These are phyloP conservation scores for Rubroshorea leprosula DNA, from an alignment of 345 rosid species.

Conservation along the genomic window DNA sequence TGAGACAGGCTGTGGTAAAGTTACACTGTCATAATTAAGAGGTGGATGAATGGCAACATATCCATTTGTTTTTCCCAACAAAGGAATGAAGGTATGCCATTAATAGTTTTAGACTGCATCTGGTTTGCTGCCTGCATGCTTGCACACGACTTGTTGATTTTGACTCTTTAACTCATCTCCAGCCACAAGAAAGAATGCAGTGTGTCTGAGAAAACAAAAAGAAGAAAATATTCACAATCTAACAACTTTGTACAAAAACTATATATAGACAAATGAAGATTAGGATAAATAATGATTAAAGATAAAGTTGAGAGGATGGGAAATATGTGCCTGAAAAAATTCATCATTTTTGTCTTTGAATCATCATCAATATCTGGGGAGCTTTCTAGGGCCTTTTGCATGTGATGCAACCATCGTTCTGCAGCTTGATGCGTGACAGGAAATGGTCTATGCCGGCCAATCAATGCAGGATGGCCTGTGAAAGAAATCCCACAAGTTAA, in stretches of 20 bases:
- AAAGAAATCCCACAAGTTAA: neutral
- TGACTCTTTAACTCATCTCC: slow-evolving; percentile 78
- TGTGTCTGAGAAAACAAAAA: slow-evolving; percentile 49
- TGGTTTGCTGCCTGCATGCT: slow-evolving; percentile 37
- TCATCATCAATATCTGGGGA: slow-evolving; percentile 58
- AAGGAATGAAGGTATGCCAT: neutral
- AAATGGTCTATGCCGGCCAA: slow-evolving; percentile 82
- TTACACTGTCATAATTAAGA: neutral
- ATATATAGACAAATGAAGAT: too few relatives aligned
- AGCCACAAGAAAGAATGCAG: slow-evolving; percentile 90
- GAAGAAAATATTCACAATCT: neutral
- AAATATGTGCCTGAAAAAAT: slow-evolving; percentile 75
- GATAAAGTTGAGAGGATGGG: neutral
- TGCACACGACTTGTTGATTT: slow-evolving; percentile 41
- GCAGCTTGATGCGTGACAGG: slow-evolving; percentile 83
- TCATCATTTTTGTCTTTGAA: slow-evolving; percentile 72
- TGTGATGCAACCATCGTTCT: slow-evolving; percentile 80
- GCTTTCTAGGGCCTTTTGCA: slow-evolving; percentile 73
- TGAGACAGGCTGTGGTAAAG: slow-evolving; percentile 3
- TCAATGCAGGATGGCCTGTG: slow-evolving; percentile 84
- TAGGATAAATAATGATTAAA: too few relatives aligned
- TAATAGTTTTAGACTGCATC: slow-evolving; percentile 21
- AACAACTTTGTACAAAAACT: too few relatives aligned
- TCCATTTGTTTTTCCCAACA: slow-evolving; percentile 11
- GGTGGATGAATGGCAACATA: neutral